phyloP scores from a whole-genome alignment of 345 rosid species.

The Populus pruinosa region DNA sequence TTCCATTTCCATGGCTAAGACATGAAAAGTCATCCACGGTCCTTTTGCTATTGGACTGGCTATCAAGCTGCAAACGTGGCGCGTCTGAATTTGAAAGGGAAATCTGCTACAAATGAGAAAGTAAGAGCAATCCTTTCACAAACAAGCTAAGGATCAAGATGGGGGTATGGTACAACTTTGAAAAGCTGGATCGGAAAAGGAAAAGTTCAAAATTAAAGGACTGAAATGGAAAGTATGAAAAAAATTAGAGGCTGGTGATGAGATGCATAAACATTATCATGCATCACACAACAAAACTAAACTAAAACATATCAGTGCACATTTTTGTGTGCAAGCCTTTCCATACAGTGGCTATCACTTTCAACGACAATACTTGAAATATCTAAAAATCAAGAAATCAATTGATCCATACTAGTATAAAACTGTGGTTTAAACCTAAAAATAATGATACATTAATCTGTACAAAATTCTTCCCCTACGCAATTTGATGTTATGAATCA shows the following conservation, averaged over 20 bases:
- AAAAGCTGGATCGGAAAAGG: background rate
- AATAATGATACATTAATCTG: slow-evolving; percentile 11
- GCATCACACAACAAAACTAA: too few relatives aligned
- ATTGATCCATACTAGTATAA: background rate
- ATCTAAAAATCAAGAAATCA: background rate
- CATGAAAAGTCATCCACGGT: too few relatives aligned
- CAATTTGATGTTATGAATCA: slow-evolving; percentile 5
- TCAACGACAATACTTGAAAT: background rate
- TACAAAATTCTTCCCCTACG: slow-evolving; percentile 18
- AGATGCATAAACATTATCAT: too few relatives aligned
- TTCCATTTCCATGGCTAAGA: too few relatives aligned
- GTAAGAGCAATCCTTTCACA: background rate
- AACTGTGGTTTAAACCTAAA: slow-evolving; percentile 20
- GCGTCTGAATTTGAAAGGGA: background rate
- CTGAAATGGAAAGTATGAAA: too few relatives aligned
- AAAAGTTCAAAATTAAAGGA: too few relatives aligned
- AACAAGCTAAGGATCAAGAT: background rate
- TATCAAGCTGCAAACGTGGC: too few relatives aligned
- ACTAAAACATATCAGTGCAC: too few relatives aligned
- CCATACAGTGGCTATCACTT: background rate
- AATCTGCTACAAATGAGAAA: background rate
- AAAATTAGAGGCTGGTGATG: too few relatives aligned
- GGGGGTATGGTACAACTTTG: background rate
- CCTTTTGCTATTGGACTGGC: too few relatives aligned
- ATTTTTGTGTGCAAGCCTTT: too few relatives aligned